Evolutionary conservation across 164 flowering plant genomes (phyloP), one percentile per base, ranked within the genome.

Genomic region (Tinospora cordifolia): DNA sequence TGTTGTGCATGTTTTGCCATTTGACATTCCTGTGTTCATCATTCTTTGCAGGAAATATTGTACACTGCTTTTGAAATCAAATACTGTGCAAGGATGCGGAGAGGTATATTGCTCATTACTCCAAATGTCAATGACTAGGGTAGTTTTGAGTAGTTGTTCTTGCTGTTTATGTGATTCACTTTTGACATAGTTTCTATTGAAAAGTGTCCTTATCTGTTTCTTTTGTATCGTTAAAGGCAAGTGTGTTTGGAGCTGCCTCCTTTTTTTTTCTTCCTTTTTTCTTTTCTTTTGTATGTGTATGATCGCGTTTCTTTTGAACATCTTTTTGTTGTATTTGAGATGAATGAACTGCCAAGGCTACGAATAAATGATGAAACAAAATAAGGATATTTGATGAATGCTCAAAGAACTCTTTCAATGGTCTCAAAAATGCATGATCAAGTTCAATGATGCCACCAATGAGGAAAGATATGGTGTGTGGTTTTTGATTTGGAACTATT

Each of bases 21-120:
- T 51, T 51, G 59, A 51, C 21, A 17, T 41, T 51, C 59, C 59
- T n/a, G 21, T 51, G 59, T 22, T 51, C 19, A 51, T 51, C 22
- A 14, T 54, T 54, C 24, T 44, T 54, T 17, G 76, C 86, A 92
- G 98, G 81, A 92, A 92, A 76, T 92, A 88, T 70, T 81, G 90
- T 72, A 81, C 96, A 0, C 69, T 92, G 79, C 72, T 88, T 74
- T 74, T 92, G 77, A 84, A 75, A 76, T 77, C 79, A 46, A 81
- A 75, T 74, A 77, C 77, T 9, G 57, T 19, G 9, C 77, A 75
- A 66, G 81, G 66, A 51, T 39, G 46, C 70, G 81, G 72, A 68
- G 80, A 81, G 92, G 98, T 92, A 80, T 12, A 51, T 69, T 58
- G n/a, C 62, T 38, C 71, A 36, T 30, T 30, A 30, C 39, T 36